Conservation (phyloP, 225 moss, liverwort and hornwort genomes). For the Thuidium tamariscinum region DNA sequence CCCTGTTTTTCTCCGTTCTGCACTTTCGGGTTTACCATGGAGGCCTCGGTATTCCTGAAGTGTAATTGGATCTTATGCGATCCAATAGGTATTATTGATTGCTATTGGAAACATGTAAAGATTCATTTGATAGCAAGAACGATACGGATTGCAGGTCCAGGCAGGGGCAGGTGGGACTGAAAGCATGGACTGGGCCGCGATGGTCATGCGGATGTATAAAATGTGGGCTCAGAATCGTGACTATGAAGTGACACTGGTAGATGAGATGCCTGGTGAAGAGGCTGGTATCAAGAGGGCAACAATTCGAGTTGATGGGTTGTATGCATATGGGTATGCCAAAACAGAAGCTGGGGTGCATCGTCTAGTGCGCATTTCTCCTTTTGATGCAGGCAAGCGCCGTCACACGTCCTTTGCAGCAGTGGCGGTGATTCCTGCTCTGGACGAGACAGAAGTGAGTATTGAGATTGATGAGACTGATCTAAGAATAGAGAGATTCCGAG, state of each 20-base stretch:
- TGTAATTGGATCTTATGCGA: not conserved
- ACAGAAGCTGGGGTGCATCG: conserved; percentile 96
- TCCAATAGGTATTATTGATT: not conserved
- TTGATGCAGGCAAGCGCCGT: conserved; percentile 88
- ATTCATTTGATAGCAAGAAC: not conserved
- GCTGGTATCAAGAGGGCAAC: conserved; percentile 94
- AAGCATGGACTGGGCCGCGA: conserved; percentile 98
- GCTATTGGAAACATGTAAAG: not conserved
- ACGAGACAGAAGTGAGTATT: conserved; percentile 69
- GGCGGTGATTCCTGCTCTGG: conserved; percentile 89
- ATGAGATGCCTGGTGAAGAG: conserved; percentile 89
- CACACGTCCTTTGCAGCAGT: conserved; percentile 98
- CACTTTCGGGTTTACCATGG: not conserved
- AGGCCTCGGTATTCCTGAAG: not conserved
- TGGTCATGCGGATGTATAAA: conserved; percentile 93
- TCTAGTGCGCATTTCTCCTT: conserved; percentile 90
- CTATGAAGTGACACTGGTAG: conserved; percentile 64
- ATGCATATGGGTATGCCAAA: conserved; percentile 79
- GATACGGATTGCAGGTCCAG: conserved; percentile 56
- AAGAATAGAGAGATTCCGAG: conserved; percentile 83
- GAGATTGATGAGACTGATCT: conserved; percentile 75
- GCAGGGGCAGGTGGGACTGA: conserved; percentile 96
- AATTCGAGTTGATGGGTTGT: conserved; percentile 71
- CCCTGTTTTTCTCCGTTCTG: not conserved
- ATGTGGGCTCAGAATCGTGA: conserved; percentile 76